phyloP scores from a whole-genome alignment of 768 basidiomycete species.

The Kwoniella newhampshirensis region DNA sequence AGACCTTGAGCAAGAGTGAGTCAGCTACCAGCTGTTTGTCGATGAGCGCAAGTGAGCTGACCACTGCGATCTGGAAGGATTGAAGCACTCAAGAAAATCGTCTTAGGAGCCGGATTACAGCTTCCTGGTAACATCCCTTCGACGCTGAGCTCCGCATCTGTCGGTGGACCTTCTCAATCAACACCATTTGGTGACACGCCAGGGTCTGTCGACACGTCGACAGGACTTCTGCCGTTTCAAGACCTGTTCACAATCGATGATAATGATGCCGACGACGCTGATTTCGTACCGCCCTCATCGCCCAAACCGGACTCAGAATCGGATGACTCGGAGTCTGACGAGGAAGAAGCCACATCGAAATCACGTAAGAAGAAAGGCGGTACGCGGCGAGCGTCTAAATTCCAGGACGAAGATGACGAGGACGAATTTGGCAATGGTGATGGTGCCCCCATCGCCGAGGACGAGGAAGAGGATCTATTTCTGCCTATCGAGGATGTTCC shows the following conservation, averaged over 20 bases:
- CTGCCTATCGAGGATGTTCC: slow-evolving; percentile 36
- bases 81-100: slow-evolving; percentile 14
- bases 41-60: background rate
- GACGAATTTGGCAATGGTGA: slow-evolving; percentile 2
- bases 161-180: slow-evolving; percentile 6
- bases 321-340: slow-evolving; percentile 16
- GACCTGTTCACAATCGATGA: slow-evolving; percentile 22
- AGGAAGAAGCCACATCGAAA: slow-evolving; percentile 8
- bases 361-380: slow-evolving; percentile 1
- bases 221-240: slow-evolving; percentile 12
- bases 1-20: slow-evolving; percentile 23
- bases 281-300: slow-evolving; percentile 23
- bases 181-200: slow-evolving; percentile 5
- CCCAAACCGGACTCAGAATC: slow-evolving; percentile 14
- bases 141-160: background rate
- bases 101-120: slow-evolving; percentile 14
- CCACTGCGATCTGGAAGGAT: slow-evolving; percentile 1
- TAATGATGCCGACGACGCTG: slow-evolving; percentile 23
- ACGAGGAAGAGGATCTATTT: slow-evolving; percentile 34
- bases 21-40: background rate
- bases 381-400: background rate
- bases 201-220: slow-evolving; percentile 12
- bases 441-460: slow-evolving; percentile 15
- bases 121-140: slow-evolving; percentile 11
- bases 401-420: background rate